Base-by-base conservation (phyloP, 805 yeast genomes). In the Pichia deserticola region DNA sequence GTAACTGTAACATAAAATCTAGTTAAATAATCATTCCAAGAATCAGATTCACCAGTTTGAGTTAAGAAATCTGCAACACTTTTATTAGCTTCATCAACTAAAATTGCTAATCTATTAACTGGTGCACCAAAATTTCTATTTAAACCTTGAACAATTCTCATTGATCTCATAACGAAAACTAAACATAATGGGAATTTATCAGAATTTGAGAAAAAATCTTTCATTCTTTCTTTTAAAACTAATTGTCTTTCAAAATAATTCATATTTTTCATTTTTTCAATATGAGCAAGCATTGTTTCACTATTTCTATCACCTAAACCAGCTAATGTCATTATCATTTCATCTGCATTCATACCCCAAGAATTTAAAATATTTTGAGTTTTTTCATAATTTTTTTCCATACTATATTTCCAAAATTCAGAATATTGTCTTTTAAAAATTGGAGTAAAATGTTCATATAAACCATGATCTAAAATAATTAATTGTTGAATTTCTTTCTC, bases 271-370 rank as follows among this genome's bases (percentile, higher is more conserved):
- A 72, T 45, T 51, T 60, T 59, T 36, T 62, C 54, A 15, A 59
- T 52, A 39, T 60, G 65, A 40, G 49, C 47, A 51, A 52, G 45
- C 60, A 82, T 64, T 59, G 76, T 69, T 28, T 46, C 49, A 33
- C 55, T 51, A 32, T 53, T 49, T 41, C 39, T 47, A 30, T 56
- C 57, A 37, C 55, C 55, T 42, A 55, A 35, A 35, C 60, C 60
- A 36, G 58, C 57, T 39, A 52, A 52, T 2, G 79, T 71, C 57
- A 82, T 67, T 60, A 86, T 75, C 64, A 82, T 62, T 40, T 84
- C 87, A 12, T 79, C 73, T 1, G 82, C 75, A 15, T 81, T 79
- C 33, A 86, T 72, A 2, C 95, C 95, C 95, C 95, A 86, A 7
- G 63, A 60, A 1, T 56, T 50, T 7, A 82, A 78, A 39, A 86